Percentiles rank a stretch among this genome's conserved stretches.
Conservation (phyloP, 192 early-diverging fungal species). For the Backusella westeae region DNA sequence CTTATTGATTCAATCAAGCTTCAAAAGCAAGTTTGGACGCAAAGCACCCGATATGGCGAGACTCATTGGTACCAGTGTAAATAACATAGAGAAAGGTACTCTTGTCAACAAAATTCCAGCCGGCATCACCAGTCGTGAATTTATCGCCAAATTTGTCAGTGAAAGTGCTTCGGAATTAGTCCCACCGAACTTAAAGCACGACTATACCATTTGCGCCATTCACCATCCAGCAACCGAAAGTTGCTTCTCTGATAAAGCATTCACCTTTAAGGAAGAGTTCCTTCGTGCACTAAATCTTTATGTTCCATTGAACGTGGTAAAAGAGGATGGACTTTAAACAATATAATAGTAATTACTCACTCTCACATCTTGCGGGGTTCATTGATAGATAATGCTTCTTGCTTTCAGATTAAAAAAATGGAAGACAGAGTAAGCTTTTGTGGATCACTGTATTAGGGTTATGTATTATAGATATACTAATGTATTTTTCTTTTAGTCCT, state of each 20-base stretch:
- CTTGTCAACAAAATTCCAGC: slow-evolving; percentile 40
- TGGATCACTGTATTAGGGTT: background rate
- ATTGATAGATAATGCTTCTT: slow-evolving; percentile 42
- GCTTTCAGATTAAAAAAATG: slow-evolving; percentile 38
- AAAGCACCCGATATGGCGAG: slow-evolving; percentile 42
- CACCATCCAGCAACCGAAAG: slow-evolving; percentile 56
- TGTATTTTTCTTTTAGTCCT: slow-evolving; percentile 21
- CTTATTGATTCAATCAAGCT: slow-evolving; percentile 45
- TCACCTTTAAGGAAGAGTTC: slow-evolving; percentile 44
- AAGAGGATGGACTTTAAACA: background rate
- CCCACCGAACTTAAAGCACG: slow-evolving; percentile 44
- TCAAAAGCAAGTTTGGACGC: slow-evolving; percentile 39
- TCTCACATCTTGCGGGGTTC: background rate
- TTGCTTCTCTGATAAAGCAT: slow-evolving; percentile 44
- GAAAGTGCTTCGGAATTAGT: slow-evolving; percentile 50
- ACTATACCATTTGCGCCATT: slow-evolving; percentile 55
- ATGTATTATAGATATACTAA: background rate
- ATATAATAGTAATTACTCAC: background rate
- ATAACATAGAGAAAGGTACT: slow-evolving; percentile 23
- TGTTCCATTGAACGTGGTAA: slow-evolving; percentile 58
- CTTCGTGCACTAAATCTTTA: slow-evolving; percentile 57
- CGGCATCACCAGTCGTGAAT: slow-evolving; percentile 49
- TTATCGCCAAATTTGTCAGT: slow-evolving; percentile 46
- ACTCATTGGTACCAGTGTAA: slow-evolving; percentile 22
- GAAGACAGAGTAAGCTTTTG: slow-evolving; percentile 24